These are phyloP conservation scores for Vitis rotundifolia DNA, from an alignment of 164 flowering plant genomes.

Conservation along the genomic window DNA sequence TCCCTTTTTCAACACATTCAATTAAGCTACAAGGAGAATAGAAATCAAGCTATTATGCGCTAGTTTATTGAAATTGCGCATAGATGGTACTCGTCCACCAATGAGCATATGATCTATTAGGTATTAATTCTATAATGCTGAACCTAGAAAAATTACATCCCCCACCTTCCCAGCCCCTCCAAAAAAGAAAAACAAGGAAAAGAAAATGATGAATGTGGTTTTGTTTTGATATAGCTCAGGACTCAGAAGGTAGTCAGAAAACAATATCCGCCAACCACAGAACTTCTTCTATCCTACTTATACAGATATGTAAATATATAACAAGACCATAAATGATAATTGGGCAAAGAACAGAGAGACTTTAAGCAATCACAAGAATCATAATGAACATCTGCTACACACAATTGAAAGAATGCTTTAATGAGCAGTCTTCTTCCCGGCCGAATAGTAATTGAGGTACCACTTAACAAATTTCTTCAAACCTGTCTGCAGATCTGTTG, in stretches of 20 bases:
- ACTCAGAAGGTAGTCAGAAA: conserved; percentile 10
- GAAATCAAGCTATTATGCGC: conserved; percentile 20
- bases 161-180: conserved; percentile 9
- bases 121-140: conserved; percentile 32
- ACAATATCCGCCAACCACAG: conserved; percentile 29
- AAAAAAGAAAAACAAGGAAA: conserved; percentile 10
- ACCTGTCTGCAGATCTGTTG: conserved; percentile 86
- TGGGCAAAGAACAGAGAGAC: conserved; percentile 19
- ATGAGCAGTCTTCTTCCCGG: conserved; percentile 58
- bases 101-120: conserved; percentile 41
- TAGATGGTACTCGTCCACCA: conserved; percentile 40
- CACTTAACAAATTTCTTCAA: conserved; percentile 82
- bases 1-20: background rate
- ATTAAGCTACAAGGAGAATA: background rate
- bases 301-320: conserved; percentile 25
- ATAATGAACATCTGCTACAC: conserved; percentile 47
- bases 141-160: conserved; percentile 43
- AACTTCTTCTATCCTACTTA: conserved; percentile 30
- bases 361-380: conserved; percentile 57
- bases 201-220: background rate
- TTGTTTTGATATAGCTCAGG: conserved; percentile 26
- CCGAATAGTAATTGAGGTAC: conserved; percentile 66
- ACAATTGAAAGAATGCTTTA: conserved; percentile 31
- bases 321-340: conserved; percentile 12
- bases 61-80: conserved; percentile 31